Percentiles rank a stretch among this genome's conserved stretches.
Conservation (phyloP, 306 rosid species). For the Fragaria vesca region DNA sequence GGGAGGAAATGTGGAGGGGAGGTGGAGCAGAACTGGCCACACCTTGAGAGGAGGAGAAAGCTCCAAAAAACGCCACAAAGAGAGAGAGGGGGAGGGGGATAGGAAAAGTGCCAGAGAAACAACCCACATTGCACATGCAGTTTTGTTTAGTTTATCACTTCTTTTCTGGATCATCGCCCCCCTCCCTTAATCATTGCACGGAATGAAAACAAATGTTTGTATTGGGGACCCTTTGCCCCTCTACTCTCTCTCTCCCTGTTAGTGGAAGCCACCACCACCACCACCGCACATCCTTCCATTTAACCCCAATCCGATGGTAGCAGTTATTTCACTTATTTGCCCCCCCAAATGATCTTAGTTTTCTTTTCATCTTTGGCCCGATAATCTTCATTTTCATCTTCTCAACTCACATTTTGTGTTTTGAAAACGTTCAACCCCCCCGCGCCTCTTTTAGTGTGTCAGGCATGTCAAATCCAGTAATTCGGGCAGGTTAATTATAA, state of each 20-base stretch:
- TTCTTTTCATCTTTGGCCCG: not conserved
- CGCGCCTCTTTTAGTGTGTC: too few relatives aligned
- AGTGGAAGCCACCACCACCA: slow-evolving; percentile 43
- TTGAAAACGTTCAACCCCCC: too few relatives aligned
- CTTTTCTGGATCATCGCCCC: slow-evolving; percentile 46
- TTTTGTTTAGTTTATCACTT: slow-evolving; percentile 38
- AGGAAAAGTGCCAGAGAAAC: slow-evolving; percentile 49
- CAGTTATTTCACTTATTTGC: slow-evolving; percentile 21
- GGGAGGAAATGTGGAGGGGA: slow-evolving; percentile 30
- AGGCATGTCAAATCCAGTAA: too few relatives aligned
- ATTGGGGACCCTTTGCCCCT: slow-evolving; percentile 30
- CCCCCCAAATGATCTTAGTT: not conserved
- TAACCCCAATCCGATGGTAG: slow-evolving; percentile 16
- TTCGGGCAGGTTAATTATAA: too few relatives aligned
- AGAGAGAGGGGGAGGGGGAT: slow-evolving; percentile 11
- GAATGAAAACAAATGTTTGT: slow-evolving; percentile 50
- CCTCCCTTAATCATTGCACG: slow-evolving; percentile 58
- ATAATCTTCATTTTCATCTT: too few relatives aligned
- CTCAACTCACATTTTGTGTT: too few relatives aligned
- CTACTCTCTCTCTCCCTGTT: not conserved
- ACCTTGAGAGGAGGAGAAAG: slow-evolving; percentile 36
- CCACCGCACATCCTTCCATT: not conserved
- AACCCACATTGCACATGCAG: slow-evolving; percentile 68
- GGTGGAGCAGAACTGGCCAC: slow-evolving; percentile 46
- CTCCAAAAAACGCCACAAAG: slow-evolving; percentile 41